Percentiles rank a stretch among this genome's conserved stretches.
Conservation (phyloP, 1,284 basidiomycete species). For the Coniferiporia weirii region DNA sequence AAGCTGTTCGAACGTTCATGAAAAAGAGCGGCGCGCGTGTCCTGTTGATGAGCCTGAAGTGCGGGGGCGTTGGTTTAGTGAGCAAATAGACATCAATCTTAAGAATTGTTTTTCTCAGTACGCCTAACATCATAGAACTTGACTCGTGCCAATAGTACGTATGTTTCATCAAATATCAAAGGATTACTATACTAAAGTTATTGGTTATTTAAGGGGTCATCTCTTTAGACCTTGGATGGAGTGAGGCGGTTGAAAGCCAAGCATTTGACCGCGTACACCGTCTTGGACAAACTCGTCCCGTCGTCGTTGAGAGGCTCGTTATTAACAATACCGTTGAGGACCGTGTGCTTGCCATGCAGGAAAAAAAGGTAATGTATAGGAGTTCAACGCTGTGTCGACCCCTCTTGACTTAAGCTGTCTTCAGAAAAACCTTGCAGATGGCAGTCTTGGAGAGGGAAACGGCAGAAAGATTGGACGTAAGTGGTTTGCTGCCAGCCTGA, state of each 20-base stretch:
- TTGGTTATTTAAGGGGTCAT: conserved; percentile 36
- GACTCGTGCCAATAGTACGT: conserved; percentile 50
- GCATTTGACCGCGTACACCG: conserved; percentile 40
- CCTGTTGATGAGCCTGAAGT: conserved; percentile 58
- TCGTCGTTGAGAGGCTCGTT: conserved; percentile 55
- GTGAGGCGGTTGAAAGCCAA: conserved; percentile 46
- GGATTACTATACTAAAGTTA: not conserved
- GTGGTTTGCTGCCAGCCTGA: conserved; percentile 25
- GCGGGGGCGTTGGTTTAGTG: conserved; percentile 39
- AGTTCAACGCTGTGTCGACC: not conserved
- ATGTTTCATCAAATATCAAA: conserved; percentile 15
- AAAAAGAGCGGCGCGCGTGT: conserved; percentile 46
- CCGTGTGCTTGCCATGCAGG: conserved; percentile 52
- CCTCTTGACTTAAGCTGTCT: not conserved
- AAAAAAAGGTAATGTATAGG: conserved; percentile 20
- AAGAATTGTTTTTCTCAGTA: not conserved
- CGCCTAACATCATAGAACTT: conserved; percentile 34
- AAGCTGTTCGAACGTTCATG: conserved; percentile 52
- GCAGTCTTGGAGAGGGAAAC: conserved; percentile 52
- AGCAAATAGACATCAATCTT: not conserved
- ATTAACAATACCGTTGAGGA: conserved; percentile 54
- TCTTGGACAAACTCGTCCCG: conserved; percentile 48
- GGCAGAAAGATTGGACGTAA: conserved; percentile 51
- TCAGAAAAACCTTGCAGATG: conserved; percentile 47
- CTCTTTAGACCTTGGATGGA: conserved; percentile 58